Base-by-base conservation (phyloP, 257 asterid genomes). In the Ophiorrhiza pumila region DNA sequence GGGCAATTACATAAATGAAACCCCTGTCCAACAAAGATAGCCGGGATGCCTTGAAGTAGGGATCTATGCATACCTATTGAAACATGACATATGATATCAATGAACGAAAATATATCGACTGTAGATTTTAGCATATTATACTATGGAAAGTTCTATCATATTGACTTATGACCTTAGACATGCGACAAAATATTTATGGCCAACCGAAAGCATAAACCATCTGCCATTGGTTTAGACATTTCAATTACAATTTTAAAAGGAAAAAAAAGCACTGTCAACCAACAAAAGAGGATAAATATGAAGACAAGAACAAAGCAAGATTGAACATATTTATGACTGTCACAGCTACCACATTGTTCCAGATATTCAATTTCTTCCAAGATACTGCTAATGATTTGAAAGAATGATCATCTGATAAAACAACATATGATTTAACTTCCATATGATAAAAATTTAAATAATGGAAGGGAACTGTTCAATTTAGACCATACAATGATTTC, bases 11-110 rank as follows among this genome's bases (percentile, higher is more conserved):
- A 56, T 81, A 88, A 76, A 90, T 82, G 84, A 94, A 87, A 52
- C 99, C 99, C 82, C 95, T 83, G 83, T 94, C 97, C 72, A 94
- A 80, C 87, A 94, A 85, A 69, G 95, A 91, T 85, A 94, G 71
- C 73, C 89, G 82, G 34, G 97, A 85, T 47, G 90, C 90, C 89
- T 86, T 89, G 86, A 94, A 94, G 74, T 75, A 43, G 43, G 99
- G 99, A 81, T 94, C 97, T 34, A 82, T 53, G 63, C 99, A 91
- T 63, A 83, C 18, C 99, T 94, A 91, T 79, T 79, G n/a, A 37
- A 82, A 69, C 43, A 68, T 63, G 37, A 9, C 15, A 70, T 55
- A 20, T 37, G 64, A 7, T 32, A 58, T 52, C 39, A 69, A n/a
- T 2, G 9, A 29, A 42, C 47, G 34, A 1, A 46, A 52, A 50